Conservation (phyloP, 345 rosid species). For the Eucalyptus viminalis region DNA sequence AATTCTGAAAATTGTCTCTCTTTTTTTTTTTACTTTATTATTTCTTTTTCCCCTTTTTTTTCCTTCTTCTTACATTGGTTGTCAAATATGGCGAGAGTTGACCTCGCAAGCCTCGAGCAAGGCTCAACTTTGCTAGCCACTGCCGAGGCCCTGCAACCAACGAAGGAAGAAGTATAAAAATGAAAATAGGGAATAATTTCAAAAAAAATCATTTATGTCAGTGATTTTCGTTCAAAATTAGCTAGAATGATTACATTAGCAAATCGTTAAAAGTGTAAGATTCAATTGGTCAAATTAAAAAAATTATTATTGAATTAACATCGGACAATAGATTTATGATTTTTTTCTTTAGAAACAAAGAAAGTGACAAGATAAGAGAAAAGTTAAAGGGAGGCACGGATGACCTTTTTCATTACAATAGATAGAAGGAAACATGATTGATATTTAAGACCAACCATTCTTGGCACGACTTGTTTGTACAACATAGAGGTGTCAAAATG, state of each 20-base stretch:
- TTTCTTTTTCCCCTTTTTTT: background rate
- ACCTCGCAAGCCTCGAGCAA: background rate
- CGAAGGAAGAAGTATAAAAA: background rate
- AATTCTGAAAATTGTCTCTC: background rate
- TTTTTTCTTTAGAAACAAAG: background rate
- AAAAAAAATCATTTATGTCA: background rate
- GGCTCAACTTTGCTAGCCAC: background rate
- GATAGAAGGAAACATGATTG: background rate
- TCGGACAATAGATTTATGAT: background rate
- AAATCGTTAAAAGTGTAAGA: background rate
- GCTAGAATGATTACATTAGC: background rate
- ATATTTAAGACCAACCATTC: background rate
- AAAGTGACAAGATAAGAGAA: background rate
- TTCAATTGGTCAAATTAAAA: background rate
- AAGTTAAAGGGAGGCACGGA: background rate
- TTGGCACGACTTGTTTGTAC: background rate
- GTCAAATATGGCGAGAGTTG: background rate
- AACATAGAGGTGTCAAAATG: too few species aligned
- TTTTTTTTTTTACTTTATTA: background rate
- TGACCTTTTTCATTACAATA: background rate
- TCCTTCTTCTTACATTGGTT: background rate
- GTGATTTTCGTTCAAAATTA: rapidly evolving
- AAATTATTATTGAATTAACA: background rate
- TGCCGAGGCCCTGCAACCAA: rapidly evolving
- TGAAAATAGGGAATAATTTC: background rate